phyloP scores from a whole-genome alignment of 2,329 filamentous ascomycete species.

The Fusarium citri region DNA sequence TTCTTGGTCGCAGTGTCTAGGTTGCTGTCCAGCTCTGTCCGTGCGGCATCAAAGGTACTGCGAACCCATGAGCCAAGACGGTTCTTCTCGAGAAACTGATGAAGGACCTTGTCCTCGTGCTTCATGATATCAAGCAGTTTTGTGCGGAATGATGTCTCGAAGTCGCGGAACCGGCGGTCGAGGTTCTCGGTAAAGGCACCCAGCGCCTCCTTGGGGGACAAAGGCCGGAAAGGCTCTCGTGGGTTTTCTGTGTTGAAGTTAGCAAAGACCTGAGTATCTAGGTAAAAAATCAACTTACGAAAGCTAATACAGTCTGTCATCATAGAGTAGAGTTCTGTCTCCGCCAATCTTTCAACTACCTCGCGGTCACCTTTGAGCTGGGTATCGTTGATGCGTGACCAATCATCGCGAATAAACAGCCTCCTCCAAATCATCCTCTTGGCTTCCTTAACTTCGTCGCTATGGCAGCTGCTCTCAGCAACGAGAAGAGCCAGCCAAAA shows the following conservation, averaged over 20 bases:
- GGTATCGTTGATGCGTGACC: slow-evolving; percentile 82
- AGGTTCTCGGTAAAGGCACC: slow-evolving; percentile 72
- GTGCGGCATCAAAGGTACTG: slow-evolving; percentile 54
- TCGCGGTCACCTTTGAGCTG: slow-evolving; percentile 77
- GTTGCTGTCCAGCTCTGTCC: slow-evolving; percentile 49
- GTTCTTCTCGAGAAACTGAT: slow-evolving; percentile 73
- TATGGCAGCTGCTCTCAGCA: slow-evolving; percentile 65
- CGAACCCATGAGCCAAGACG: slow-evolving; percentile 76
- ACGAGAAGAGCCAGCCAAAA: slow-evolving; percentile 80
- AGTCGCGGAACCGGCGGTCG: slow-evolving; percentile 68
- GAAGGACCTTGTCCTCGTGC: slow-evolving; percentile 75
- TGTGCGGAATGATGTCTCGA: slow-evolving; percentile 72
- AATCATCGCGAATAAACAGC: slow-evolving; percentile 85
- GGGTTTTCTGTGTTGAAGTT: slow-evolving; percentile 55
- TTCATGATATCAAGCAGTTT: slow-evolving; percentile 78
- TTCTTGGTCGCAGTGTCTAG: slow-evolving; percentile 49
- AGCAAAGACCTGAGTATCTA: slow-evolving; percentile 35
- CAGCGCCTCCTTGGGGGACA: slow-evolving; percentile 65
- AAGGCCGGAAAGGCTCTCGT: slow-evolving; percentile 57
- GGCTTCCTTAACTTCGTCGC: slow-evolving; percentile 68
- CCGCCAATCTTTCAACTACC: slow-evolving; percentile 69
- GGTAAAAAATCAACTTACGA: slow-evolving; percentile 62
- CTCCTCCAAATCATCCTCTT: slow-evolving; percentile 84
- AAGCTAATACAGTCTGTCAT: slow-evolving; percentile 72
- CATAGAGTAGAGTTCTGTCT: slow-evolving; percentile 77